Conservation (phyloP, 1,284 basidiomycete genomes). For the Boletus calvinii region DNA sequence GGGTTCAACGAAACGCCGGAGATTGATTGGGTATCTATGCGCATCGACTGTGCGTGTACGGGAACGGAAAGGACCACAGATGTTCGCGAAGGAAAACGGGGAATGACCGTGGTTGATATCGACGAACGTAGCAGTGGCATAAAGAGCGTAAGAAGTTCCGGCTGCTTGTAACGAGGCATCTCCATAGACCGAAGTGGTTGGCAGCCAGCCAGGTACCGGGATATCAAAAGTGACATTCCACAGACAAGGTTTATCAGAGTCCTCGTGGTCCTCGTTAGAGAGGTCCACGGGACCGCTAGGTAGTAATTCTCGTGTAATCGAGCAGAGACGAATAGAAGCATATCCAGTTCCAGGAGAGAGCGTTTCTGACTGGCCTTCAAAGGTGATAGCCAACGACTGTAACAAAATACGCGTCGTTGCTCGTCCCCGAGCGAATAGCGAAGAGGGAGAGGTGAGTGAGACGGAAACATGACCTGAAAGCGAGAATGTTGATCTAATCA, state of each 20-base stretch:
- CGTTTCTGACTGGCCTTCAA: slow-evolving; percentile 75
- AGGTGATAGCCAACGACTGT: slow-evolving; percentile 65
- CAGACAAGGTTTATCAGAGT: slow-evolving; percentile 47
- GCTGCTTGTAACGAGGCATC: slow-evolving; percentile 38
- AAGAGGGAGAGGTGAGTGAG: slow-evolving; percentile 49
- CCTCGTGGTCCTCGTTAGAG: slow-evolving; percentile 59
- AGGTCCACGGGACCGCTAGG: slow-evolving; percentile 54
- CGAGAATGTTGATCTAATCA: slow-evolving; percentile 66
- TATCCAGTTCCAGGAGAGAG: slow-evolving; percentile 60
- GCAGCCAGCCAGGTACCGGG: slow-evolving; percentile 76
- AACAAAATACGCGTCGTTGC: slow-evolving; percentile 50
- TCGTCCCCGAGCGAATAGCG: slow-evolving; percentile 49
- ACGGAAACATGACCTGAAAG: slow-evolving; percentile 71
- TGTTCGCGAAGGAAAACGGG: slow-evolving; percentile 43
- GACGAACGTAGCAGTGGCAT: slow-evolving; percentile 60
- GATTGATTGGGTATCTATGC: slow-evolving; percentile 35
- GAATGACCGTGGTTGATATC: slow-evolving; percentile 41
- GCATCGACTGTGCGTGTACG: slow-evolving; percentile 40
- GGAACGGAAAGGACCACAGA: slow-evolving; percentile 50
- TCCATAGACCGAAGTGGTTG: slow-evolving; percentile 52
- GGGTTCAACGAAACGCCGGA: slow-evolving; percentile 48
- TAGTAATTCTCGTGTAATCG: slow-evolving; percentile 61
- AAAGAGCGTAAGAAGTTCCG: slow-evolving; percentile 65
- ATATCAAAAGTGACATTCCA: slow-evolving; percentile 77
- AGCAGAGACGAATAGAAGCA: slow-evolving; percentile 59